A percentile compares a stretch with the other conserved stretches of the same genome.
phyloP scores from a whole-genome alignment of 805 yeast species.

The Starmerella riodocensis region DNA sequence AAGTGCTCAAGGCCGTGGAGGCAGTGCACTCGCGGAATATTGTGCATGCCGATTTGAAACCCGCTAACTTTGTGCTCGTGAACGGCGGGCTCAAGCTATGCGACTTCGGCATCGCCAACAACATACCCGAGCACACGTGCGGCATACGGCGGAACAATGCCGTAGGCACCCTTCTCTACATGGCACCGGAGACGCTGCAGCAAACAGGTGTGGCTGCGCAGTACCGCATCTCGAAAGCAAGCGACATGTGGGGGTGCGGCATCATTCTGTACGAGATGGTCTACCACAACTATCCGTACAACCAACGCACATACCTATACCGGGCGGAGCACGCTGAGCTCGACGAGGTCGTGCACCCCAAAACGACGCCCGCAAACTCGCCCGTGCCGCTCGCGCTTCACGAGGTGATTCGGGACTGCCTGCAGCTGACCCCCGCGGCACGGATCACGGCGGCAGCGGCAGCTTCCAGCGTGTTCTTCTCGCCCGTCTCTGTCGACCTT shows the following conservation, averaged over 20 bases:
- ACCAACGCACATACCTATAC: constrained; percentile 29
- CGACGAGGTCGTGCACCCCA: constrained; percentile 60
- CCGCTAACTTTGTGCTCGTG: constrained; percentile 81
- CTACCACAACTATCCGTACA: constrained; percentile 80
- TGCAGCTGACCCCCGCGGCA: constrained; percentile 53
- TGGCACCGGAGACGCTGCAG: constrained; percentile 87
- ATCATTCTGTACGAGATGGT: constrained; percentile 92
- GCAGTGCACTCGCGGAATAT: constrained; percentile 77
- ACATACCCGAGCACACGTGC: constrained; percentile 82
- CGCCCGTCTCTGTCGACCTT: constrained; percentile 60
- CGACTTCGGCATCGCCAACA: constrained; percentile 86
- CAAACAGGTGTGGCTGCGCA: constrained; percentile 24
- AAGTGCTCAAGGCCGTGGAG: constrained; percentile 69
- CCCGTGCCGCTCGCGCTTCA: constrained; percentile 57
- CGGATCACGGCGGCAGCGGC: constrained; percentile 55
- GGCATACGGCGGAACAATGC: constrained; percentile 82
- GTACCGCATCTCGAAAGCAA: constrained; percentile 78
- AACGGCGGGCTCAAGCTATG: constrained; percentile 75
- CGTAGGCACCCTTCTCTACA: constrained; percentile 90
- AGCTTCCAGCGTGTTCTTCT: constrained; percentile 51
- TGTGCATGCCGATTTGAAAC: constrained; percentile 90
- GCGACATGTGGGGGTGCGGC: constrained; percentile 97
- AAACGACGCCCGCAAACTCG: constrained; percentile 44
- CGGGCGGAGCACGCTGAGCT: constrained; percentile 47
- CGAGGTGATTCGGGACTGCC: constrained; percentile 58